Base-by-base conservation (phyloP, 257 asterid species). In the Solanum habrochaites region DNA sequence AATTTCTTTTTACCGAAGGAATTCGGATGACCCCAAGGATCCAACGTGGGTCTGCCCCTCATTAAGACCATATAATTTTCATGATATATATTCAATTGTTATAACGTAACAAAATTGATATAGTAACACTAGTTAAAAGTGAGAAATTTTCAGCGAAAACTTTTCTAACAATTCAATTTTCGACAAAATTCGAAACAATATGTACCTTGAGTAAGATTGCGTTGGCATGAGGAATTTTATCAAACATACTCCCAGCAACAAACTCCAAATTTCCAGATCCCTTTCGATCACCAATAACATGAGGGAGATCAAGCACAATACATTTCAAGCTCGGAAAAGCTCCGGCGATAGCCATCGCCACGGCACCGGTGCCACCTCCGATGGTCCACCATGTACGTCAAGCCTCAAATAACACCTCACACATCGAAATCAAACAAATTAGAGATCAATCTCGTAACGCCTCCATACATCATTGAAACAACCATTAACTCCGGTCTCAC, bases 151-250 rank as follows among this genome's bases (percentile, higher is more conserved):
- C 35, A 32, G 5, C 35, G 35, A 32, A 32, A 32, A 32, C 35
- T 32, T 32, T 0, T 37, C 7, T 37, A 37, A 37, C 39, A 37
- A 37, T 0, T 37, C 39, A 37, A 37, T 37, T 37, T 35, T 37
- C 39, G 39, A 35, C 7, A 35, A 35, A 35, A 35, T 35, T 35
- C 37, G 7, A 35, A 37, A 37, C 39, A 6, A 37, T 37, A 39
- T 7, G 29, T 84, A 66, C 74, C 78, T 84, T 84, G 62, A 84
- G 80, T 66, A 62, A 43, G n/a, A 85, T 16, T 42, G 62, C 80
- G n/a, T 67, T 66, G 21, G 80, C 81, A 15, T 13, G 16, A 27
- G 87, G 80, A 58, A 85, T 66, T 16, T 35, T 12, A 56, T 85
- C 60, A 32, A 82, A 82, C 73, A 82, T 85, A 27, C 2, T 66